Evolutionary conservation across 768 basidiomycete species (phyloP), one percentile per base, ranked within the genome.

Genomic region (Calocybe cyanea): DNA sequence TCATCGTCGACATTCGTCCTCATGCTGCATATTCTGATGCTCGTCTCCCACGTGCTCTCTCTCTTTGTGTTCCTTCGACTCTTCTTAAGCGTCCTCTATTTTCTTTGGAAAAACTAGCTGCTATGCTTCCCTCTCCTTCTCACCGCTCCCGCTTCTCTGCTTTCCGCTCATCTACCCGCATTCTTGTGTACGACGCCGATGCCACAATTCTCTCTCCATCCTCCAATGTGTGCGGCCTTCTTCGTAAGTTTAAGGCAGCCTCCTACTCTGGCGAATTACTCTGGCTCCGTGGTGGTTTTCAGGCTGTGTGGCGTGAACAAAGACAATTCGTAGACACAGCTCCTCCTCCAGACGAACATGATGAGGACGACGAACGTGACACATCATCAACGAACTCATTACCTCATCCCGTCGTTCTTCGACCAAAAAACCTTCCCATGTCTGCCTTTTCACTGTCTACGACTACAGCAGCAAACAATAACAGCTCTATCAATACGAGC

Each of bases 21-120:
- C 87, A 89, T 64, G 83, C 85, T 14, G 79, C 85, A 6, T 85
- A 80, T 62, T 65, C 79, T 5, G 58, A 75, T 7, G 81, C 82
- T 18, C 84, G 92, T 40, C 55, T 96, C 23, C 75, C 76, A 32
- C 57, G 65, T 38, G 84, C 92, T 7, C 69, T 96, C 43, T 91
- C 91, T 38, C 78, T 98, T 51, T 89, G 88, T 38, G 88, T 96
- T 4, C 94, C 95, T 1, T 92, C 94, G 2, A 97, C 93, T 0
- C 83, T 97, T 17, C 83, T 98, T 60, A 92, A 92, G 52, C 83
- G 94, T 0, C 92, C 92, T 1, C 73, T 84, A 2, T 95, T 92
- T 69, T 84, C 88, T 20, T 75, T 95, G 7, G 72, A 80, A 33
- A 83, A 83, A 33, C 76, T 98, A 20, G 69, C 78, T 6, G 80